phyloP scores from a whole-genome alignment of 495 filamentous ascomycete genomes.

The Oidiodendron maius region DNA sequence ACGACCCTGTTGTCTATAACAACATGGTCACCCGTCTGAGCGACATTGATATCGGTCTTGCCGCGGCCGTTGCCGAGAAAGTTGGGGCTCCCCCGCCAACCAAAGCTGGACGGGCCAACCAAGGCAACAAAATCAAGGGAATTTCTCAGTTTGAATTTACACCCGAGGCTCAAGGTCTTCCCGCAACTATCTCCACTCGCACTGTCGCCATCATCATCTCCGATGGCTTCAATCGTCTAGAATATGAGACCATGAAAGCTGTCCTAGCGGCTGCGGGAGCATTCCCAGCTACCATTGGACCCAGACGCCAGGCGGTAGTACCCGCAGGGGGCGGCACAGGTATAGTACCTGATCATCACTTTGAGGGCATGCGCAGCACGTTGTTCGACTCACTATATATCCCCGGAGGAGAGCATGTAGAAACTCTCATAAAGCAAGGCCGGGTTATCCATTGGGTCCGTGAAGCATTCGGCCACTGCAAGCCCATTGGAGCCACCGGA shows the following conservation, averaged over 20 bases:
- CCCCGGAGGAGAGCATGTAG: constrained; percentile 63
- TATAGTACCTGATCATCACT: constrained; percentile 69
- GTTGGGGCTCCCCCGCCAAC: constrained; percentile 60
- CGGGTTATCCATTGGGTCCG: constrained; percentile 78
- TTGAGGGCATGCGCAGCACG: constrained; percentile 76
- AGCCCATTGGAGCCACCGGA: constrained; percentile 69
- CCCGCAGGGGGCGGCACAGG: constrained; percentile 47
- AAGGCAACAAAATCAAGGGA: constrained; percentile 56
- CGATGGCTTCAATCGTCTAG: constrained; percentile 68
- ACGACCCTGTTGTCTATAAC: constrained; percentile 75
- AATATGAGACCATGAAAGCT: constrained; percentile 58
- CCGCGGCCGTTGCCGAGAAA: constrained; percentile 60
- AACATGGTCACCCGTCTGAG: constrained; percentile 64
- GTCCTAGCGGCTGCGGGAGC: constrained; percentile 57
- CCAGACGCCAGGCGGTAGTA: constrained; percentile 53
- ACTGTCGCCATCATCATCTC: constrained; percentile 74
- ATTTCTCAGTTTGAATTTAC: constrained; percentile 67
- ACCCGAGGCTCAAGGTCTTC: constrained; percentile 29
- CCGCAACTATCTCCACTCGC: constrained; percentile 64
- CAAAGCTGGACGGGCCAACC: constrained; percentile 48
- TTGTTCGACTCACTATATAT: constrained; percentile 83
- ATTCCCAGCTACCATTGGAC: constrained; percentile 65
- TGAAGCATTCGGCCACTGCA: constrained; percentile 76
- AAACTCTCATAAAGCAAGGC: constrained; percentile 61
- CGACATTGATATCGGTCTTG: constrained; percentile 68